phyloP scores from a whole-genome alignment of 108 stramenopile genomes.

The Bacterosira constricta region DNA sequence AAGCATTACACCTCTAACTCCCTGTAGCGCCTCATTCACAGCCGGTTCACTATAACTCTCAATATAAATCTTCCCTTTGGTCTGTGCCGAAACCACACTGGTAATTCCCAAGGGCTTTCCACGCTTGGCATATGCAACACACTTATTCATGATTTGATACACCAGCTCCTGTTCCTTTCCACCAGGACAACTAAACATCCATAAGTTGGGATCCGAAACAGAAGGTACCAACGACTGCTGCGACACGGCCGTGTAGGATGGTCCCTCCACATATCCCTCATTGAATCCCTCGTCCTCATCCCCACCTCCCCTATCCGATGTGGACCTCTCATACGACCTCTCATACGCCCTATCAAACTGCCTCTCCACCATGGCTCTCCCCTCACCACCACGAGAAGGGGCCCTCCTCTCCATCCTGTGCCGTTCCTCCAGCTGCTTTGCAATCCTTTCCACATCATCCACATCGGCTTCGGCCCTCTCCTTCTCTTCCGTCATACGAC shows the following conservation, averaged over 20 bases:
- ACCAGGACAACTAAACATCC: constrained; percentile 89
- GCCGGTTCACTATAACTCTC: constrained; percentile 93
- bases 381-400: constrained; percentile 42
- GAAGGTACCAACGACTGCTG: constrained; percentile 92
- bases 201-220: constrained; percentile 93
- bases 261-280: constrained; percentile 48
- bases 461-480: constrained; percentile 45
- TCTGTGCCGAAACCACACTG: constrained; percentile 86
- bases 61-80: constrained; percentile 92
- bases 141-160: constrained; percentile 95
- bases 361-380: background rate
- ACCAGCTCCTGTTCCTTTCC: constrained; percentile 92
- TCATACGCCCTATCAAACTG: constrained; percentile 3
- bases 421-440: constrained; percentile 84
- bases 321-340: background rate
- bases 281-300: constrained; percentile 12
- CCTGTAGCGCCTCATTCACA: constrained; percentile 89
- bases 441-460: constrained; percentile 67
- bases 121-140: constrained; percentile 77
- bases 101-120: constrained; percentile 85
- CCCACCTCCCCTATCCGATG: constrained; percentile 1
- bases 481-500: constrained; percentile 32
- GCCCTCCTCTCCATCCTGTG: constrained; percentile 72
- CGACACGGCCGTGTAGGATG: constrained; percentile 70
- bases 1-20: constrained; percentile 84